Base-by-base conservation (phyloP, 148 eudicot species). In the Diospyros lotus region DNA sequence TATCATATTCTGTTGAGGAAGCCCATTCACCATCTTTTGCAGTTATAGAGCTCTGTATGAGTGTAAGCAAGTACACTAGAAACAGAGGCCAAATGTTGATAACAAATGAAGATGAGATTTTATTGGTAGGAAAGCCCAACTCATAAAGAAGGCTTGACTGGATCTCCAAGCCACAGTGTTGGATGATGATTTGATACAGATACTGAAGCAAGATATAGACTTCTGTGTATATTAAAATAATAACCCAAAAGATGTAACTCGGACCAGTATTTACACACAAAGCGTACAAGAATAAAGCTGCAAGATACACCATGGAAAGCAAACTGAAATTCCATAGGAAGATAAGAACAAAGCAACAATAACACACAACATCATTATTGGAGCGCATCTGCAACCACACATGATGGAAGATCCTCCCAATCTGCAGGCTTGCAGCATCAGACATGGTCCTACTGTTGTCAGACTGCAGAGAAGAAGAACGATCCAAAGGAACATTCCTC, bases 321-420 rank as follows among this genome's bases (percentile, higher is more conserved):
- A 95, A 79, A 80, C 96, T 95, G 87, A 95, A 95, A 82, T 95
- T 95, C 99, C 99, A 96, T 61, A 96, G 87, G 77, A 93, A 93
- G 72, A 89, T 89, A 13, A 96, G 83, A 79, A 96, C 76, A 78
- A 96, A 96, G 86, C 98, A 93, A 84, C 93, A 91, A 78, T 96
- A 96, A 71, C 99, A 96, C 59, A 96, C 99, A 75, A 96, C 78
- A 76, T 96, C 98, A 71, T 90, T 90, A 73, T 96, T 96, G 46
- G 99, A 89, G 41, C 94, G 84, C 97, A 96, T 96, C 76, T 91
- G 98, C 69, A 89, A 87, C 99, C 98, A 96, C 74, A 93, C 85
- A 77, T 93, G 93, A 53, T 63, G 80, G 69, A 87, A 66, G 67
- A 96, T 96, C 84, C 89, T 87, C 66, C 86, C 89, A 46, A 93